Evolutionary conservation across 495 filamentous ascomycete species (phyloP), one percentile per base, ranked within the genome.

Genomic region (Hypoxylon cercidicola): DNA sequence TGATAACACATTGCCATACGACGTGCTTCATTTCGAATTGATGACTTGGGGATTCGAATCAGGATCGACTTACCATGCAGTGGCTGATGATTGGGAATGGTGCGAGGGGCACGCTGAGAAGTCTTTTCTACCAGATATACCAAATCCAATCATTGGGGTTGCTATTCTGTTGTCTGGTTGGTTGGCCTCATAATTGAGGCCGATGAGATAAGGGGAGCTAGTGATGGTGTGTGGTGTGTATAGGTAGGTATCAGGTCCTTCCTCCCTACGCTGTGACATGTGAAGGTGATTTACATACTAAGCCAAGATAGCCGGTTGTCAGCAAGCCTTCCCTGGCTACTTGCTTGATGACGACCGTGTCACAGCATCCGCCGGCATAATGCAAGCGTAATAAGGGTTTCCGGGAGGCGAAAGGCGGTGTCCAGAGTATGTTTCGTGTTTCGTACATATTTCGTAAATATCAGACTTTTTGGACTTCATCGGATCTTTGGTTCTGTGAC

Each of bases 261-360:
- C 18, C 21, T 11, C 9, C 8, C 30, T 9, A 1, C 30, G 8
- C 8, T 32, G 49, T n/a, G 32, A 15, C 57, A 62, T 67, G 58
- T 67, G 57, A 67, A 62, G 50, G 32, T n/a, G 8, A 19, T 5
- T 15, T 16, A 11, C 52, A 46, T 25, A 25, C 30, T 32, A 56
- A 61, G 55, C 56, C 45, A 56, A 60, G 55, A 46, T 48, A 55
- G 50, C 49, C 25, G 12, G 25, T 35, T 50, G 11, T 28, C 28
- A 43, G 44, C 21, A 43, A 48, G 4, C 49, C 48, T 20, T 45
- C 47, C 47, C 28, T 60, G 44, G 28, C 55, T 47, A 40, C 65
- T 68, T 68, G 54, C 45, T 68, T 39, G 49, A 56, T 68, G 65
- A 68, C 60, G 65, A 68, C 49, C 25, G 13, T 52, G 21, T 63